Conservation (phyloP, 441 rosid genomes). For the Isatis lusitanica region DNA sequence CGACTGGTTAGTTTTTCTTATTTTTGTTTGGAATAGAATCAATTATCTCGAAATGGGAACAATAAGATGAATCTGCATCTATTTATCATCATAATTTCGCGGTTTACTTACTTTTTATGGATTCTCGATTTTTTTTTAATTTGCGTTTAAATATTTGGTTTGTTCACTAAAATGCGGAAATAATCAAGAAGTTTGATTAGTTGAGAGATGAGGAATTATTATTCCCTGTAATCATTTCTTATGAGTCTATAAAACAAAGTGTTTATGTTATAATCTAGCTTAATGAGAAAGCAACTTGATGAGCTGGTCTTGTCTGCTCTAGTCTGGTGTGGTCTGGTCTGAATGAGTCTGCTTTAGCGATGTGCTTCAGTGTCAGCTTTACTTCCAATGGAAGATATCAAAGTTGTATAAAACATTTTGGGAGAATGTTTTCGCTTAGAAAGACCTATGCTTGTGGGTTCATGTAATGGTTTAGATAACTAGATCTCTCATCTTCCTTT, state of each 20-base stretch:
- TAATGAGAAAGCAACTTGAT: conserved; percentile 21
- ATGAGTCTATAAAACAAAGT: not conserved
- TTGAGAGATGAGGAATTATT: not conserved
- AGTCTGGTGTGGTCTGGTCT: not conserved
- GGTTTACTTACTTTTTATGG: not conserved
- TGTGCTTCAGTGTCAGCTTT: conserved; percentile 12
- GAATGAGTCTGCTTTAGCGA: not conserved
- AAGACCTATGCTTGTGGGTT: not conserved
- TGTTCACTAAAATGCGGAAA: conserved; percentile 22
- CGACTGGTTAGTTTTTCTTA: conserved; percentile 9
- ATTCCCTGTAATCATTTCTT: not conserved
- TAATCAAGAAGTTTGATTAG: not conserved
- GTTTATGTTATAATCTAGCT: conserved; percentile 15
- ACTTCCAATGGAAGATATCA: conserved; percentile 1
- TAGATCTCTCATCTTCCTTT: not conserved
- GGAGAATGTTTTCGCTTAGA: not conserved
- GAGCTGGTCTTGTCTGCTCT: conserved; percentile 12
- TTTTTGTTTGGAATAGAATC: conserved; percentile 2
- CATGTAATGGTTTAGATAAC: not conserved
- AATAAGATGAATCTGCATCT: not conserved
- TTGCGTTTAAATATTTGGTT: conserved; percentile 25
- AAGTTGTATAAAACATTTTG: not conserved
- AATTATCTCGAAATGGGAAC: not conserved
- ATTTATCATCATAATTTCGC: not conserved
- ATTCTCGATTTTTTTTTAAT: not conserved